Evolutionary conservation across 208 protist genomes (phyloP), one percentile per base, ranked within the genome.

Genomic region (Phytomonas francai): DNA sequence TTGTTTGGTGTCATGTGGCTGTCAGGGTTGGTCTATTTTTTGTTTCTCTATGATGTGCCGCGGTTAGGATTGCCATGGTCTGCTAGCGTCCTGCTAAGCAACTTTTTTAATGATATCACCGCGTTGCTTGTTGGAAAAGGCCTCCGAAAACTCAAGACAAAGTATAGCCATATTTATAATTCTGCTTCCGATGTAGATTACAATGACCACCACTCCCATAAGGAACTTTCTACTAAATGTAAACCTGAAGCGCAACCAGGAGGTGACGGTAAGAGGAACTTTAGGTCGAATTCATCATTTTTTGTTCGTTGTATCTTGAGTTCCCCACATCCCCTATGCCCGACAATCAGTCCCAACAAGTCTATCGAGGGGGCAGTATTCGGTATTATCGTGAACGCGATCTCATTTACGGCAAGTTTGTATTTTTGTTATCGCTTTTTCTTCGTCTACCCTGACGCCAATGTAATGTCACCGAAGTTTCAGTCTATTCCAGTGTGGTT

Each of bases 271-370:
- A 63, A 22, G 30, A 32, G 14, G 19, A 36, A 33, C 14, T 19
- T 29, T 28, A 25, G 49, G 14, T 60, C 70, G 3, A 25, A 42
- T 16, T 57, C 67, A 0, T 25, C 27, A 33, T 59, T 28, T 31
- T 22, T 71, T 28, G 27, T 73, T 45, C 64, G 70, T 5, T 25
- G 80, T 19, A 14, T 86, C 28, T 65, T 86, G 49, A 34, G 68
- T 57, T 72, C 74, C 1, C 81, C 84, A 0, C 87, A 89, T 42
- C 70, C 80, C 2, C 79, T 97, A 19, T 87, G 72, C 63, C 73
- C 57, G 8, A 51, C 70, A 19, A 86, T 97, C 57, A 94, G 87
- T 67, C 92, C 92, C n/a, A 93, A 95, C 74, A 97, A 97, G 64
- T 94, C 89, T 1, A 45, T 91, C 6, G 92, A 95, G 59, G 92